A percentile compares a stretch with the other conserved stretches of the same genome.
phyloP scores from a whole-genome alignment of 768 basidiomycete species.

The Symmetrospora coprosmae region DNA sequence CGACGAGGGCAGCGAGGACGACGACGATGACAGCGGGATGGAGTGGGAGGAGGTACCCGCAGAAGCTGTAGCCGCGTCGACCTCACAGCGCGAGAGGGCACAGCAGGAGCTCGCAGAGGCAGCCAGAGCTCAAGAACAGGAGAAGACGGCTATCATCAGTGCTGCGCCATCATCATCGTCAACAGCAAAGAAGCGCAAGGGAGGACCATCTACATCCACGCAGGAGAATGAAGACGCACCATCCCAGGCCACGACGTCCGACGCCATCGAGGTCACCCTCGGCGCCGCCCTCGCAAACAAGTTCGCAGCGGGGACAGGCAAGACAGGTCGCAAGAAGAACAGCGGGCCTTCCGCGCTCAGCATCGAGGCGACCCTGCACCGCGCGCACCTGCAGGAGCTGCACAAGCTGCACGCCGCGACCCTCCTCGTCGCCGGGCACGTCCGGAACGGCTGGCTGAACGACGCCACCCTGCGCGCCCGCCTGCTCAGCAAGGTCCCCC shows the following conservation, averaged over 20 bases:
- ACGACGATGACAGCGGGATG: constrained; percentile 21
- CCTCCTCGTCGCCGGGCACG: constrained; percentile 58
- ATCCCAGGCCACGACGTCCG: no score
- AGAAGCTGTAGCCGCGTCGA: neutral
- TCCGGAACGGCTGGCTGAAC: constrained; percentile 47
- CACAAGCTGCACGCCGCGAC: constrained; percentile 81
- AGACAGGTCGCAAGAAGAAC: no score
- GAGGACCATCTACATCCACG: constrained; percentile 10
- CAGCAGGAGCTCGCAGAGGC: no score
- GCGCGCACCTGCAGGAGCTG: constrained; percentile 57
- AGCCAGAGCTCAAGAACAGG: constrained; percentile 1
- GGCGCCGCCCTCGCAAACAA: no score
- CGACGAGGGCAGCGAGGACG: neutral
- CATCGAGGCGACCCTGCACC: constrained; percentile 42
- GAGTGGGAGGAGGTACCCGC: constrained; percentile 19
- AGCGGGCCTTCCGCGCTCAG: neutral
- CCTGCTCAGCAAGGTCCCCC: constrained; percentile 69
- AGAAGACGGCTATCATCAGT: neutral
- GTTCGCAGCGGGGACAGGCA: no score
- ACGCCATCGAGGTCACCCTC: no score
- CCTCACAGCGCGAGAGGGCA: no score
- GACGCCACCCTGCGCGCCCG: constrained; percentile 46
- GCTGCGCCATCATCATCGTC: neutral
- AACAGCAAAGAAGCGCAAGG: constrained; percentile 5
- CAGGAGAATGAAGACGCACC: no score